A percentile compares a stretch with the other conserved stretches of the same genome.
Conservation (phyloP, 202 grass and related monocot genomes). For the Zizania palustris region DNA sequence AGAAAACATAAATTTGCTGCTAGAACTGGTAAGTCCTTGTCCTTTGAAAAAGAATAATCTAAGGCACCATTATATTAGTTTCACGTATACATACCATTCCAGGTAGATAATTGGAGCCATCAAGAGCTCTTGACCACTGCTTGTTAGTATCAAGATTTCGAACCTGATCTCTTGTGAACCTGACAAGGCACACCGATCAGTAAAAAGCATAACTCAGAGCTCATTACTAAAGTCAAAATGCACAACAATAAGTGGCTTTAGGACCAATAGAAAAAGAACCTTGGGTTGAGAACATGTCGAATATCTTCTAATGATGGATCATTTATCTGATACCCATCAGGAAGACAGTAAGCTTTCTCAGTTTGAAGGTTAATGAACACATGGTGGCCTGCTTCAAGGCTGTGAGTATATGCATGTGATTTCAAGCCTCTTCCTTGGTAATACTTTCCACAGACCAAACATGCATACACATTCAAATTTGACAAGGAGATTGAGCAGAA, state of each 20-base stretch:
- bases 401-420: constrained; percentile 97
- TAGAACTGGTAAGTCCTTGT: neutral
- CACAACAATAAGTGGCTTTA: neutral
- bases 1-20: neutral
- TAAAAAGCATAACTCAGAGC: constrained; percentile 19
- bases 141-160: constrained; percentile 83
- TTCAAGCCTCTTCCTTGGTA: constrained; percentile 98
- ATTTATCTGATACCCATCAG: constrained; percentile 97
- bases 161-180: constrained; percentile 83
- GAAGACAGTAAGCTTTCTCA: constrained; percentile 96
- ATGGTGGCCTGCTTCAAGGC: constrained; percentile 93
- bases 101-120: constrained; percentile 98
- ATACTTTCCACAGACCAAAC: constrained; percentile 97
- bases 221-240: constrained; percentile 17
- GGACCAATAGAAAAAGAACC: constrained; percentile 44
- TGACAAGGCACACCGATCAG: constrained; percentile 42
- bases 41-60: neutral
- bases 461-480: constrained; percentile 96
- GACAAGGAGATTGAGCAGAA: constrained; percentile 97
- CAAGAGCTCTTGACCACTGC: constrained; percentile 98
- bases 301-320: constrained; percentile 93
- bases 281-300: constrained; percentile 97
- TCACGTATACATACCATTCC: constrained; percentile 76
- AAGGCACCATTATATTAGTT: constrained; percentile 18
- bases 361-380: constrained; percentile 98